Conservation (phyloP, 768 basidiomycete genomes). For the Tricholoma terreum region DNA sequence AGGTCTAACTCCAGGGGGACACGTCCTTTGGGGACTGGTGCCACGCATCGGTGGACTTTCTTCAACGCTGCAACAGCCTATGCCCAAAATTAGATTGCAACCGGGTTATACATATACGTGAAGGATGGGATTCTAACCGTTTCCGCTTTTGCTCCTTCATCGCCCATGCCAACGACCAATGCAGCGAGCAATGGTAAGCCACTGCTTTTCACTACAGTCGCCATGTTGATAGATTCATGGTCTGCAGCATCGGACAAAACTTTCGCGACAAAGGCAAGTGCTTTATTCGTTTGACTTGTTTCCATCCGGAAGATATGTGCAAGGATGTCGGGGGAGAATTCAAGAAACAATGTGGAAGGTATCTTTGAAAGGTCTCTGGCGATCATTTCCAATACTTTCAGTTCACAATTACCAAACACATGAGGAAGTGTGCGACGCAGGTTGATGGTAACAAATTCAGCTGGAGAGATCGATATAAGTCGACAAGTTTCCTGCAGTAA, state of each 20-base stretch:
- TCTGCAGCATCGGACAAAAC: constrained; percentile 50
- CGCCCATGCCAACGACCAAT: constrained; percentile 75
- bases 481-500: constrained; percentile 64
- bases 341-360: constrained; percentile 49
- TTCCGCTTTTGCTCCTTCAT: constrained; percentile 45
- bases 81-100: not conserved
- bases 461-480: constrained; percentile 55
- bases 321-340: constrained; percentile 58
- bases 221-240: constrained; percentile 37
- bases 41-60: constrained; percentile 46
- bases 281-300: constrained; percentile 52
- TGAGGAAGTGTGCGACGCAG: constrained; percentile 64
- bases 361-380: constrained; percentile 46
- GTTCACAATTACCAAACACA: constrained; percentile 62
- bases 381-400: constrained; percentile 59
- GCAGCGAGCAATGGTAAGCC: constrained; percentile 69
- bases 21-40: constrained; percentile 19
- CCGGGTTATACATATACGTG: not conserved
- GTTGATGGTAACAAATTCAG: constrained; percentile 63
- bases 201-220: constrained; percentile 61
- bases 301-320: constrained; percentile 64
- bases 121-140: constrained; percentile 37
- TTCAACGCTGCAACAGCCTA: constrained; percentile 38
- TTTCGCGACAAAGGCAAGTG: constrained; percentile 58
- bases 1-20: constrained; percentile 35